phyloP scores from a whole-genome alignment of 176 grass and related monocot species.

The Carex myosuroides region DNA sequence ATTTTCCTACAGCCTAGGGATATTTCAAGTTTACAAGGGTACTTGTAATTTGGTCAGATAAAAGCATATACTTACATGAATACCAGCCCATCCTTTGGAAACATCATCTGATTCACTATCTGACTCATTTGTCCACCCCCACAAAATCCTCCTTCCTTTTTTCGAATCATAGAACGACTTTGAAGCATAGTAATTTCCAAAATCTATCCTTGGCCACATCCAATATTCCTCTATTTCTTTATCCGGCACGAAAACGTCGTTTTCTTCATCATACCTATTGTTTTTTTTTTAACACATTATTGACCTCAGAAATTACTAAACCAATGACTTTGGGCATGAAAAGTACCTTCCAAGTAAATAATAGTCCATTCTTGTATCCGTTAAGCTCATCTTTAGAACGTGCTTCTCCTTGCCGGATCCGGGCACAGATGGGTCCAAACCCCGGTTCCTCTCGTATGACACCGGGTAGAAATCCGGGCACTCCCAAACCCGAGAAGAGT shows the following conservation, averaged over 20 bases:
- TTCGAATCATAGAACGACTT: slow-evolving; percentile 72
- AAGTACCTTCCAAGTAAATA: slow-evolving; percentile 59
- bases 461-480: slow-evolving; percentile 66
- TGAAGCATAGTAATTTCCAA: slow-evolving; percentile 84
- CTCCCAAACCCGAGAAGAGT: slow-evolving; percentile 58
- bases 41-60: neutral
- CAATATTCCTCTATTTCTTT: slow-evolving; percentile 35
- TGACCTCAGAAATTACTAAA: slow-evolving; percentile 3
- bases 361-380: slow-evolving; percentile 25
- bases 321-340: neutral
- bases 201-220: slow-evolving; percentile 58
- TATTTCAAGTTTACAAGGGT: neutral
- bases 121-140: slow-evolving; percentile 73
- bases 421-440: slow-evolving; percentile 37
- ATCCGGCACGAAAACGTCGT: slow-evolving; percentile 59
- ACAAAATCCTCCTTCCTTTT: slow-evolving; percentile 56
- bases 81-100: slow-evolving; percentile 79
- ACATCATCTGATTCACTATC: slow-evolving; percentile 44
- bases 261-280: slow-evolving; percentile 20
- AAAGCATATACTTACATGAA: slow-evolving; percentile 44
- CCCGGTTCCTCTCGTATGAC: slow-evolving; percentile 24
- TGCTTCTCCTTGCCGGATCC: slow-evolving; percentile 47
- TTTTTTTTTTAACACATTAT: neutral
- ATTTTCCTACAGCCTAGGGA: neutral
- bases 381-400: slow-evolving; percentile 72